These are phyloP conservation scores for Trichoderma aggressivum DNA, from an alignment of 2,329 filamentous ascomycete genomes.

Conservation along the genomic window DNA sequence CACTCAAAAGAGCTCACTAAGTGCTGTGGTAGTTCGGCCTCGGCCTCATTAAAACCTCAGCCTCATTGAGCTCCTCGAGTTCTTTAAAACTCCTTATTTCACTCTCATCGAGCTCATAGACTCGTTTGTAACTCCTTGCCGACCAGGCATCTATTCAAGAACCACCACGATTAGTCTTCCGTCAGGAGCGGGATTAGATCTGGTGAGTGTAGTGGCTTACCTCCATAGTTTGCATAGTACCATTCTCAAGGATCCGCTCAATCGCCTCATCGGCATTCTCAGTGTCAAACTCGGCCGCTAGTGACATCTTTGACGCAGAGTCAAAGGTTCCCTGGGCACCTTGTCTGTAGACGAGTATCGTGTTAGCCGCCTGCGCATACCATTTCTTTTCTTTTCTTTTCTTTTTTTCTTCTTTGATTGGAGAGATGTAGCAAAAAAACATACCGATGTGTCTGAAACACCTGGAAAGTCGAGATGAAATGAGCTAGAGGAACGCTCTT, in stretches of 20 bases:
- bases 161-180: slow-evolving; percentile 6
- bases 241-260: slow-evolving; percentile 74
- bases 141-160: slow-evolving; percentile 46
- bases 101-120: slow-evolving; percentile 42
- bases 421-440: slow-evolving; percentile 32
- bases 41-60: no score
- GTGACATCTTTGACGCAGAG: slow-evolving; percentile 65
- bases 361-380: slow-evolving; percentile 18
- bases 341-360: slow-evolving; percentile 54
- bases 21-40: no score
- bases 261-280: slow-evolving; percentile 76
- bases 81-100: slow-evolving; percentile 50
- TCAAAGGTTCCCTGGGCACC: slow-evolving; percentile 80
- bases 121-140: slow-evolving; percentile 53
- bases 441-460: slow-evolving; percentile 88
- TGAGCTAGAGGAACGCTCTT: slow-evolving; percentile 74
- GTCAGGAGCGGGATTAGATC: neutral
- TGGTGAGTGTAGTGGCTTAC: slow-evolving; percentile 33
- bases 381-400: no score
- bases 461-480: slow-evolving; percentile 82
- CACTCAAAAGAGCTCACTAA: neutral
- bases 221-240: slow-evolving; percentile 61
- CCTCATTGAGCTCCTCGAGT: slow-evolving; percentile 45
- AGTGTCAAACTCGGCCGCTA: slow-evolving; percentile 88
- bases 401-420: no score